Percentiles rank a stretch among this genome's conserved stretches.
phyloP scores from a whole-genome alignment of 2,329 filamentous ascomycete species.

The Penicillium sp. region DNA sequence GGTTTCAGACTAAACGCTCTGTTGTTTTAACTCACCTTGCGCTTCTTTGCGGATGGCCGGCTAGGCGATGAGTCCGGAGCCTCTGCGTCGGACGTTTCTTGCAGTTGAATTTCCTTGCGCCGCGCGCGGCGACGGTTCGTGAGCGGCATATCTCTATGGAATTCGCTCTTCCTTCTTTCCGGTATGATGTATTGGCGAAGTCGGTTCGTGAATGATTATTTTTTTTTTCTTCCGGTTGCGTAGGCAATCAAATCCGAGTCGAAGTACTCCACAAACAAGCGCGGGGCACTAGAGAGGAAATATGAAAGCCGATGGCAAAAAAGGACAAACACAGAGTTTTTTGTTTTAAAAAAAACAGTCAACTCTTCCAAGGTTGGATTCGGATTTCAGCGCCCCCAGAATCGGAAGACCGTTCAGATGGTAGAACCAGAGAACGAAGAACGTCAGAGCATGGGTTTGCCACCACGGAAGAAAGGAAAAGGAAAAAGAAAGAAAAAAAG shows the following conservation, averaged over 20 bases:
- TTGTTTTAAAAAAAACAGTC: slow-evolving; percentile 14
- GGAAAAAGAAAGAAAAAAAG: slow-evolving; percentile 5
- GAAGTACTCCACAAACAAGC: slow-evolving; percentile 14
- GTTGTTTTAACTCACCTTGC: slow-evolving; percentile 42
- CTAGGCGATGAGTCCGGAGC: slow-evolving; percentile 50
- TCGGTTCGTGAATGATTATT: slow-evolving; percentile 7
- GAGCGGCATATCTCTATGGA: slow-evolving; percentile 37
- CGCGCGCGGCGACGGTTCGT: slow-evolving; percentile 47
- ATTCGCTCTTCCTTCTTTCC: slow-evolving; percentile 3
- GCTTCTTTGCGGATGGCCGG: slow-evolving; percentile 49
- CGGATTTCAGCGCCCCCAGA: slow-evolving; percentile 27
- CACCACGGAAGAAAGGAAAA: slow-evolving; percentile 28
- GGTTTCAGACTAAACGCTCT: slow-evolving; percentile 8
- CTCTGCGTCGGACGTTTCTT: slow-evolving; percentile 48
- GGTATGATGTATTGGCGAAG: slow-evolving; percentile 3
- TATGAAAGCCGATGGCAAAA: slow-evolving; percentile 17
- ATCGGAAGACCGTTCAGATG: slow-evolving; percentile 25
- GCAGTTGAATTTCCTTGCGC: slow-evolving; percentile 47
- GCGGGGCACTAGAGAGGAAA: slow-evolving; percentile 9
- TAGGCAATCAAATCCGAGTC: slow-evolving; percentile 10
- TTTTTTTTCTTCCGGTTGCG: slow-evolving; percentile 6
- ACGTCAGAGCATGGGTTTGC: slow-evolving; percentile 29
- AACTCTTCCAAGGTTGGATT: slow-evolving; percentile 18
- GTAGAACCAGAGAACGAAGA: slow-evolving; percentile 33
- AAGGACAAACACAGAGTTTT: slow-evolving; percentile 1